phyloP scores from a whole-genome alignment of 225 moss, liverwort and hornwort genomes.

The Physcomitrellopsis africana region DNA sequence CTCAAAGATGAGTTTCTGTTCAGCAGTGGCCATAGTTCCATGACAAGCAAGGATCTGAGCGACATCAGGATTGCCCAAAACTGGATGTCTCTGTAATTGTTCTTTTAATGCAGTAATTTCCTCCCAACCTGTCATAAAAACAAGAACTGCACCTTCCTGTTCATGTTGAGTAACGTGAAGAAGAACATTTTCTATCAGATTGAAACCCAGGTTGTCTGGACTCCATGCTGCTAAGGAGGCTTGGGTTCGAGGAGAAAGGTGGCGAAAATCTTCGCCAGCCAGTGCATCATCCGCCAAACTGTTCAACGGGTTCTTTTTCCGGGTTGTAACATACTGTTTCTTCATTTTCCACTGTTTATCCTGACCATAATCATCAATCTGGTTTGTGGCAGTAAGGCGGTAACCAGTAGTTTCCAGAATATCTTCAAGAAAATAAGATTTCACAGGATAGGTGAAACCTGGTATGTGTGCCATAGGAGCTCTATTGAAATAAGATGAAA shows the following conservation, averaged over 20 bases:
- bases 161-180: conserved; percentile 68
- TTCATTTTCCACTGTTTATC: conserved; percentile 92
- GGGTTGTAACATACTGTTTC: conserved; percentile 75
- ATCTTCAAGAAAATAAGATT: conserved; percentile 78
- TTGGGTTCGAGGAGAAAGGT: conserved; percentile 63
- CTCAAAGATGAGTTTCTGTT: conserved; percentile 90
- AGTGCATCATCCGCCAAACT: conserved; percentile 81
- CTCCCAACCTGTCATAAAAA: conserved; percentile 98
- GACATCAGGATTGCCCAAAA: conserved; percentile 63
- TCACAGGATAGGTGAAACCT: conserved; percentile 91
- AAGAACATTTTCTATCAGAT: conserved; percentile 73
- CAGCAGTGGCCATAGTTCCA: conserved; percentile 93
- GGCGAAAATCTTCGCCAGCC: conserved; percentile 63
- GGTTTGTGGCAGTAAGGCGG: conserved; percentile 75
- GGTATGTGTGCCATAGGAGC: conserved; percentile 91
- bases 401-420: conserved; percentile 68
- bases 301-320: conserved; percentile 71
- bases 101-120: conserved; percentile 86
- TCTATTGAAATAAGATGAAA: conserved; percentile 82
- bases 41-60: conserved; percentile 87
- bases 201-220: conserved; percentile 89
- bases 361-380: conserved; percentile 95
- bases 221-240: conserved; percentile 91
- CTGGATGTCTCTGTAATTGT: conserved; percentile 64
- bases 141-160: conserved; percentile 85